phyloP scores from a whole-genome alignment of 2,329 filamentous ascomycete genomes.

The Calonectria leucothoes region DNA sequence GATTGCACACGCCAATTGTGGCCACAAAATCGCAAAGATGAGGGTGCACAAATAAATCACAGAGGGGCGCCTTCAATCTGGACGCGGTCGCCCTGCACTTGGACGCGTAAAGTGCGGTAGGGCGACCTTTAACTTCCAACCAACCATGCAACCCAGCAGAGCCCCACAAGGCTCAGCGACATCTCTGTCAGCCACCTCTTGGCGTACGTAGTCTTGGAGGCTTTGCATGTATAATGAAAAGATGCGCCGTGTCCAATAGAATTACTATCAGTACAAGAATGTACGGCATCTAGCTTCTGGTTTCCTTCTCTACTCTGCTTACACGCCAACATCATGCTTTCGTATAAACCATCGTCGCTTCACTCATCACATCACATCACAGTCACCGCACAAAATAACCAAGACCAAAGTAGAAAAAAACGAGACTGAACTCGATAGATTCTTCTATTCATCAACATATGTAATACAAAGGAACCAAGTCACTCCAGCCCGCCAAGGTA shows the following conservation, averaged over 20 bases:
- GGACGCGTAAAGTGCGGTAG: background rate
- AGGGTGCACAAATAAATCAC: background rate
- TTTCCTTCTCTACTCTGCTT: background rate
- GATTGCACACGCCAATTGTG: background rate
- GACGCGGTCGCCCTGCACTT: background rate
- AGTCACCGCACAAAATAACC: background rate
- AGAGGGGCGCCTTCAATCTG: background rate
- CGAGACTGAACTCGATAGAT: slow-evolving; percentile 4
- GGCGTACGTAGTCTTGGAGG: background rate
- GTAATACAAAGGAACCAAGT: slow-evolving; percentile 15
- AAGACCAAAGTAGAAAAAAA: background rate
- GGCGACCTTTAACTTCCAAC: background rate
- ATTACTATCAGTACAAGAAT: too few relatives aligned
- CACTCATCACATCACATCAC: background rate
- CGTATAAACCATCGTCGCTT: background rate
- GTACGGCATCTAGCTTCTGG: background rate
- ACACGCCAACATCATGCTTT: background rate
- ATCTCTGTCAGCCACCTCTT: background rate
- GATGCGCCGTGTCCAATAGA: too few relatives aligned
- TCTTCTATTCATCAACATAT: slow-evolving; percentile 8
- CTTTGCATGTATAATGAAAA: background rate
- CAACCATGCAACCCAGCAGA: background rate
- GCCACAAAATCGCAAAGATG: background rate
- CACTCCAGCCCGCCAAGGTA: background rate
- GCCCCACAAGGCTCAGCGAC: background rate